These are phyloP conservation scores for Penicillium corylophilum DNA, from an alignment of 2,329 filamentous ascomycete species.

Conservation along the genomic window DNA sequence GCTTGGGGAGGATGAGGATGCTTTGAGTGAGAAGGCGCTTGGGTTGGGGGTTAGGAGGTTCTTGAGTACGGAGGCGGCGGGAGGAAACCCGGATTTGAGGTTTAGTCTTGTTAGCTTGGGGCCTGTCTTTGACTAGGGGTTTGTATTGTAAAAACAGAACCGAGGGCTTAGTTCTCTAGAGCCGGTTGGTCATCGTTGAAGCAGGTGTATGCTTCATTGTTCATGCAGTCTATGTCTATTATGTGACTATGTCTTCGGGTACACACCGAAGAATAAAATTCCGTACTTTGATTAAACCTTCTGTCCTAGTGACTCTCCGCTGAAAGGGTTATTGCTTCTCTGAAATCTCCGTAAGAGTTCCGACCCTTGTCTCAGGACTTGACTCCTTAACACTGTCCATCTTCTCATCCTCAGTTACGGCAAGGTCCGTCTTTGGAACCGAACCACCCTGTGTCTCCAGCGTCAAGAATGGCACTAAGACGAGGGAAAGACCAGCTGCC, in stretches of 20 bases:
- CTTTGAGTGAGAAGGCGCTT: slow-evolving; percentile 72
- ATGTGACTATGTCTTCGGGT: neutral
- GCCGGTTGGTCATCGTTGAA: neutral
- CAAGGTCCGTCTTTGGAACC: neutral
- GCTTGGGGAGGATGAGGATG: slow-evolving; percentile 63
- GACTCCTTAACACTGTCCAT: neutral
- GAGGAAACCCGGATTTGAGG: slow-evolving; percentile 56
- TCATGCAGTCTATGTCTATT: neutral
- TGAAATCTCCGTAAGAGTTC: neutral
- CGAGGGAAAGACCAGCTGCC: slow-evolving; percentile 24
- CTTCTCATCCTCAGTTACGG: neutral
- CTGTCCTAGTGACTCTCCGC: neutral
- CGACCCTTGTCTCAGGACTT: neutral
- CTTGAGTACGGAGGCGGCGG: slow-evolving; percentile 57
- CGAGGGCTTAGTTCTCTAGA: neutral
- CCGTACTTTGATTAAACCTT: neutral
- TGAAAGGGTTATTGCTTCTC: neutral
- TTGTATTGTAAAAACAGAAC: neutral
- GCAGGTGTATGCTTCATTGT: neutral
- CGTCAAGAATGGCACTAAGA: slow-evolving; percentile 32
- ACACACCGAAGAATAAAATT: neutral
- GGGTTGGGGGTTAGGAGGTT: slow-evolving; percentile 65
- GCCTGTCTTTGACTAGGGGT: slow-evolving; percentile 51
- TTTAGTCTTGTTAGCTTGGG: slow-evolving; percentile 64
- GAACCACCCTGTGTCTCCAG: slow-evolving; percentile 28